Base-by-base conservation (phyloP, 2,329 filamentous ascomycete genomes). In the Colletotrichum graminicola region DNA sequence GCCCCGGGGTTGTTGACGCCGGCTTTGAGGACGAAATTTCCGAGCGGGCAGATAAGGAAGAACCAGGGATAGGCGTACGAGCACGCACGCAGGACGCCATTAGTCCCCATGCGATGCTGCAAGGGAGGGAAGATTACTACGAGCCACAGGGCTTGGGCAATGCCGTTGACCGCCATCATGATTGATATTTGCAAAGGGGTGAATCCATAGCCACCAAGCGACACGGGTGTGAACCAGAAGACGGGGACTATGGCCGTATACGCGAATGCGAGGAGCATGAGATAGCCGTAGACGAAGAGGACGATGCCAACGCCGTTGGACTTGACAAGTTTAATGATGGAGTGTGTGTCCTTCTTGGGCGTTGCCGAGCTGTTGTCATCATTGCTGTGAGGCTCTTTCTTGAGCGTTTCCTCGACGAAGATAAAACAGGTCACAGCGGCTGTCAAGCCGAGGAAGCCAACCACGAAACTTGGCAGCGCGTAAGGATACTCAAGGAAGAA, bases 171-270 rank as follows among this genome's bases (percentile, higher is more conserved):
- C 1, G 85, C 89, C 82, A 95, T 87, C 80, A 91, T 88, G 2
- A 90, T 75, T 1, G 91, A 91, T 73, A 94, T 95, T 63, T 89
- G 85, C 5, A 87, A 77, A 0, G 91, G 83, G 0, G 84, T 80
- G 78, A 94, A 91, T 3, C 85, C 88, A 59, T 90, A 87, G 0
- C 93, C 93, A 43, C 93, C 93, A 0, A 91, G 84, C 0, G 77
- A 7, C 7, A 92, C 75, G 3, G 86, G 83, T 0, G 91, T 93
- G 80, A 87, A 94, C 81, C 90, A 90, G 77, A 91, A 92, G 1
- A 95, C 86, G 0, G 92, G 91, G 1, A 88, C 77, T 49, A 94
- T 84, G 67, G 92, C 91, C 0, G 93, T 95, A 79, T 91, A 95
- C 1, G 89, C 86, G 73, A 92, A 90, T 0, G 89, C 92, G 5